phyloP scores from a whole-genome alignment of 129 eudicot species.

The Artemisia annua region DNA sequence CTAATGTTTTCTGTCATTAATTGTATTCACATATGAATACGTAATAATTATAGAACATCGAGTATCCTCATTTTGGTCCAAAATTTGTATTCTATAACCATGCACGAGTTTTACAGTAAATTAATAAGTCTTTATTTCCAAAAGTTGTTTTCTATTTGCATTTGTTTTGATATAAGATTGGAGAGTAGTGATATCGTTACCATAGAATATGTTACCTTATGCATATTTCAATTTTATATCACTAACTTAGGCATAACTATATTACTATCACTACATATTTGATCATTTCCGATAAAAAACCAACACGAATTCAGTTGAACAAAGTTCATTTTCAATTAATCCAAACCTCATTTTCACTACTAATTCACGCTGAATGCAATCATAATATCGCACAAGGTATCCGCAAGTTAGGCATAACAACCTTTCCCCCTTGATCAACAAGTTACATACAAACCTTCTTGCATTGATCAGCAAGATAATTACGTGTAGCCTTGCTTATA shows the following conservation, averaged over 20 bases:
- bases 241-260: too few species aligned
- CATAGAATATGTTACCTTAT: too few species aligned
- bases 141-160: too few species aligned
- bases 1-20: background rate
- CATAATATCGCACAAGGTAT: background rate
- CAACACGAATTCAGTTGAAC: constrained; percentile 3
- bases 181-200: too few species aligned
- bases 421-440: background rate
- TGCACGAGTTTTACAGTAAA: background rate
- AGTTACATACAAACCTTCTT: too few species aligned
- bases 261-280: too few species aligned
- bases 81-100: background rate
- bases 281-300: background rate
- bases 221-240: too few species aligned
- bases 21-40: background rate
- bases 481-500: constrained; percentile 88
- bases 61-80: too few species aligned
- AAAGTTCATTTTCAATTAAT: constrained; percentile 6
- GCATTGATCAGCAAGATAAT: constrained; percentile 17
- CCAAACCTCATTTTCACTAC: constrained; percentile 6
- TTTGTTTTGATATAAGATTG: too few species aligned
- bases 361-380: background rate
- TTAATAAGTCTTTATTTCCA: too few species aligned
- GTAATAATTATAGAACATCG: too few species aligned
- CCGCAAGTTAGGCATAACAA: background rate